Evolutionary conservation across 192 early-diverging fungal genomes (phyloP).

Genomic region (Gonapodya prolifera): DNA sequence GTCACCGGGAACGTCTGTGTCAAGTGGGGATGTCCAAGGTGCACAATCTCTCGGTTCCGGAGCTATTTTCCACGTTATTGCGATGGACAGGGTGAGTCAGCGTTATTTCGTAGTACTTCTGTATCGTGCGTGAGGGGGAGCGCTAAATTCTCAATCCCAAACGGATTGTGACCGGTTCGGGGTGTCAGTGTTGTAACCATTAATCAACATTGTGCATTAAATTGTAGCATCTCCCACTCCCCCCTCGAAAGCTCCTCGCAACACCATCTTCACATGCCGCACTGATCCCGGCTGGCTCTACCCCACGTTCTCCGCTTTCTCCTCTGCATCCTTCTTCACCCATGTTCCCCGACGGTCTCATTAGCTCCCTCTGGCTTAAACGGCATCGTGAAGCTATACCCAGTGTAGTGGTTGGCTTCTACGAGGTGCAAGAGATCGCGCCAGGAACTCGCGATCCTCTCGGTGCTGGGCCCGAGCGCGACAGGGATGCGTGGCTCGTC

Average conservation of each 20-base stretch:
- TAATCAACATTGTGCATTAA: slow-evolving; percentile 18
- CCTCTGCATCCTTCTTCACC: slow-evolving; percentile 55
- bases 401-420: slow-evolving; percentile 52
- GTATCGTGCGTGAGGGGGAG: too few species aligned
- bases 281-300: slow-evolving; percentile 14
- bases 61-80: background rate
- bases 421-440: slow-evolving; percentile 46
- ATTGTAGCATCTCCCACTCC: slow-evolving; percentile 10
- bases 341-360: slow-evolving; percentile 73
- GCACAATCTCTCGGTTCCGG: background rate
- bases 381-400: slow-evolving; percentile 52
- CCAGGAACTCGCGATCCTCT: too few species aligned
- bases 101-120: too few species aligned
- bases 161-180: slow-evolving; percentile 15
- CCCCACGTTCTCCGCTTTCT: slow-evolving; percentile 46
- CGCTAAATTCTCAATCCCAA: slow-evolving; percentile 18
- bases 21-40: background rate
- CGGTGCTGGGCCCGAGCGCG: background rate
- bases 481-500: background rate
- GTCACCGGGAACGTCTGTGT: too few species aligned
- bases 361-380: slow-evolving; percentile 52
- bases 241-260: slow-evolving; percentile 15
- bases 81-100: background rate
- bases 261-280: slow-evolving; percentile 19
- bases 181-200: slow-evolving; percentile 11